Conservation (phyloP, 2,329 filamentous ascomycete species). For the Verticillium isaacii region DNA sequence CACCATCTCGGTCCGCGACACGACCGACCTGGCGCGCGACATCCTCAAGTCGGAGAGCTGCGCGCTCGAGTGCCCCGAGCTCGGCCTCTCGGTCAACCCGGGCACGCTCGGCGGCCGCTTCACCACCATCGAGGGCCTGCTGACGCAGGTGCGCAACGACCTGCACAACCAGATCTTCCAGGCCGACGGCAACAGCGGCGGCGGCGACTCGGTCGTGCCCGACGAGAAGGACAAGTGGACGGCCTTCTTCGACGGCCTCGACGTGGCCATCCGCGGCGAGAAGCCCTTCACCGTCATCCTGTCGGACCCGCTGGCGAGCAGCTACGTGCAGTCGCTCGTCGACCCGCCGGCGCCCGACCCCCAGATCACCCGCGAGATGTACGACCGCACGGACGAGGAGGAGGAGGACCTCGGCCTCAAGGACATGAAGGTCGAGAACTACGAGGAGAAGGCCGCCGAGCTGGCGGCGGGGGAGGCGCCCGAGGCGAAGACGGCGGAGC, state of each 20-base stretch:
- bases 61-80: slow-evolving; percentile 78
- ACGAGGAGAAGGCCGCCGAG: slow-evolving; percentile 54
- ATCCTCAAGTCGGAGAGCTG: slow-evolving; percentile 97
- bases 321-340: slow-evolving; percentile 88
- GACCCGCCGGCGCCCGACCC: slow-evolving; percentile 67
- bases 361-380: slow-evolving; percentile 76
- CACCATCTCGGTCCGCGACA: slow-evolving; percentile 63
- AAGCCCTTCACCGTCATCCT: slow-evolving; percentile 78
- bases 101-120: slow-evolving; percentile 94
- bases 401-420: slow-evolving; percentile 86
- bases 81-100: slow-evolving; percentile 81
- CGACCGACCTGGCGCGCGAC: slow-evolving; percentile 73
- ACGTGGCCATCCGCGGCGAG: slow-evolving; percentile 74
- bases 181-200: slow-evolving; percentile 47
- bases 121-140: slow-evolving; percentile 90
- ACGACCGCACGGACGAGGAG: slow-evolving; percentile 83
- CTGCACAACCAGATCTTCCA: slow-evolving; percentile 86
- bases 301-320: slow-evolving; percentile 83
- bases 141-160: slow-evolving; percentile 90
- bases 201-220: slow-evolving; percentile 70
- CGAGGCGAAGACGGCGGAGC: neutral
- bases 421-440: slow-evolving; percentile 91
- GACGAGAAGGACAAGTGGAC: slow-evolving; percentile 70
- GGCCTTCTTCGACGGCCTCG: slow-evolving; percentile 72
- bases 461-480: slow-evolving; percentile 28